Percentiles rank a stretch among this genome's conserved stretches.
Conservation (phyloP, 78 protist species). For the Mantamonas sphyraenae region DNA sequence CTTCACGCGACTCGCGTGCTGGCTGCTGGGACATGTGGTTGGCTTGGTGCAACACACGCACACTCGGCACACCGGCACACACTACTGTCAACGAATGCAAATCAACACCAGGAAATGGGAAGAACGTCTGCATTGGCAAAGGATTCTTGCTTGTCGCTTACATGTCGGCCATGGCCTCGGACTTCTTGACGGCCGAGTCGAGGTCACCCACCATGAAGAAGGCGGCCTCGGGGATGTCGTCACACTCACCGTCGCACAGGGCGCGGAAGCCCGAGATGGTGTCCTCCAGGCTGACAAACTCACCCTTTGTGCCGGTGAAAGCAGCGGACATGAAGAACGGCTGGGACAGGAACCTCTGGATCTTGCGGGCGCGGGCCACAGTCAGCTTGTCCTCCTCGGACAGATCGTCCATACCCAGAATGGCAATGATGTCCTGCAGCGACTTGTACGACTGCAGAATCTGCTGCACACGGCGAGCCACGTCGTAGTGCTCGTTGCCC, state of each 20-base stretch:
- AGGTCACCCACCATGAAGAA: constrained; percentile 96
- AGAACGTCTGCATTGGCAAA: too few species aligned
- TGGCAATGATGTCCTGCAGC: constrained; percentile 98
- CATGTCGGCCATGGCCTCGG: constrained; percentile 59
- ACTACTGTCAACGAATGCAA: too few species aligned
- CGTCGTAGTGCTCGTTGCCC: constrained; percentile 83
- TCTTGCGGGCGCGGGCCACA: constrained; percentile 96
- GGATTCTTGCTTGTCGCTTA: too few species aligned
- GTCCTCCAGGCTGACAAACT: constrained; percentile 77
- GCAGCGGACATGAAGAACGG: constrained; percentile 97
- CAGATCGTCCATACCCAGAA: constrained; percentile 97
- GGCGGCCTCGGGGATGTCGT: constrained; percentile 91
- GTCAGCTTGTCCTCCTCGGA: constrained; percentile 92
- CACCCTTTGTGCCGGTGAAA: constrained; percentile 92
- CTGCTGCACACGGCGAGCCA: constrained; percentile 85
- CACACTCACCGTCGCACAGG: constrained; percentile 78
- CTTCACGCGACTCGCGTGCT: too few species aligned
- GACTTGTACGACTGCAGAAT: constrained; percentile 92
- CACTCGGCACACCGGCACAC: too few species aligned
- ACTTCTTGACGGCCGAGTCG: constrained; percentile 71
- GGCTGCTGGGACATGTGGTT: too few species aligned
- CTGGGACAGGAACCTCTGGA: constrained; percentile 95
- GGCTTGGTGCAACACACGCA: too few species aligned
- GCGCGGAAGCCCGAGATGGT: constrained; percentile 80
- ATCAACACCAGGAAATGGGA: too few species aligned